Percentiles rank a stretch among this genome's conserved stretches.
Evolutionary conservation across 169 alveolate species (phyloP).

Genomic region (Plasmodium gallinaceum): DNA sequence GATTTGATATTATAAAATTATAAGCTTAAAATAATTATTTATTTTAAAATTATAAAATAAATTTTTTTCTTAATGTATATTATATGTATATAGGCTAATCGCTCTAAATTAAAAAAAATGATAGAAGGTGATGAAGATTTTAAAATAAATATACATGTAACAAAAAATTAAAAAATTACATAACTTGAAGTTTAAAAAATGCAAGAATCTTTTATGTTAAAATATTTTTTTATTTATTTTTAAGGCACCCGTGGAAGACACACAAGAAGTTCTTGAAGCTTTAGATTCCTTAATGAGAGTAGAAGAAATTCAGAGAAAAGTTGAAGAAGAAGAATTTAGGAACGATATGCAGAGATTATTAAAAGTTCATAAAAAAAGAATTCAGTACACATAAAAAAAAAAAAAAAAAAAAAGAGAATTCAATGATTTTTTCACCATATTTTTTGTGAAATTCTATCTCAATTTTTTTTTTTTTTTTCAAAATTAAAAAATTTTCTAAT

Average conservation of each 20-base stretch:
- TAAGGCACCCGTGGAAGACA: constrained; percentile 62
- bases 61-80: constrained; percentile 17
- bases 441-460: no score
- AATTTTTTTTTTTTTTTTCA: neutral
- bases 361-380: constrained; percentile 81
- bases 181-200: constrained; percentile 2
- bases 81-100: constrained; percentile 36
- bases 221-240: constrained; percentile 7
- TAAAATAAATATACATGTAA: constrained; percentile 74
- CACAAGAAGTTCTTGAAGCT: constrained; percentile 33
- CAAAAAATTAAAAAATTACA: constrained; percentile 10
- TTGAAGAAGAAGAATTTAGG: constrained; percentile 83
- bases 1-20: no score
- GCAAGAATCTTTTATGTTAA: constrained; percentile 36
- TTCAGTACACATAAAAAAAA: constrained; percentile 76
- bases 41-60: no score
- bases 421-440: neutral
- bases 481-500: neutral
- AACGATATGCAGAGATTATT: constrained; percentile 82
- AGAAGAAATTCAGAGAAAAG: constrained; percentile 83
- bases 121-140: constrained; percentile 71
- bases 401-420: neutral
- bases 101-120: constrained; percentile 72
- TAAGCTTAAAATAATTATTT: no score
- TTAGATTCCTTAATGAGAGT: constrained; percentile 85